Conservation (phyloP, 441 rosid genomes). For the Macaranga tanarius region DNA sequence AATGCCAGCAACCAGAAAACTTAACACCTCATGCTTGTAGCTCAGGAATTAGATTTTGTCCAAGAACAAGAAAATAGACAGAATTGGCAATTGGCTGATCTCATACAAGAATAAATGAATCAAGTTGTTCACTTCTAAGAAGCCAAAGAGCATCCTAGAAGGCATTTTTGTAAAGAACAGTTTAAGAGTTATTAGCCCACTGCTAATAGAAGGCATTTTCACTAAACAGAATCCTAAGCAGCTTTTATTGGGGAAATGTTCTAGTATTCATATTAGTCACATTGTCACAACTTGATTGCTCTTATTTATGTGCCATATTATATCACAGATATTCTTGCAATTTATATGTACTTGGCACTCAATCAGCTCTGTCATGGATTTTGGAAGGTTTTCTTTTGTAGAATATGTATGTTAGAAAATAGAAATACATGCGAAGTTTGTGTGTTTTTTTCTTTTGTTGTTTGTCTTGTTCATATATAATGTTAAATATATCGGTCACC, state of each 20-base stretch:
- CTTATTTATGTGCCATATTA: too few relatives aligned
- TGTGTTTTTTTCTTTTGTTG: too few relatives aligned
- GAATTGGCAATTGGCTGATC: neutral
- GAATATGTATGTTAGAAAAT: too few relatives aligned
- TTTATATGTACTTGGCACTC: too few relatives aligned
- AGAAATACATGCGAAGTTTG: too few relatives aligned
- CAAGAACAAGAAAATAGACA: neutral
- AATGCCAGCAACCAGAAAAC: conserved; percentile 1
- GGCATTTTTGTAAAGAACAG: neutral
- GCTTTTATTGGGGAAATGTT: neutral
- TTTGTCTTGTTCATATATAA: too few relatives aligned
- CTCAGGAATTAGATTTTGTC: neutral
- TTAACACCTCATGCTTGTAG: neutral
- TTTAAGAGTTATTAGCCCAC: too few relatives aligned
- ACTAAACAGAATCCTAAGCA: neutral
- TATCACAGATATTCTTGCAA: too few relatives aligned
- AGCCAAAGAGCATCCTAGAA: neutral
- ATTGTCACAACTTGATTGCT: neutral
- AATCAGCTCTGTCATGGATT: too few relatives aligned
- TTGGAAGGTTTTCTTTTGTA: too few relatives aligned
- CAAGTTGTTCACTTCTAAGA: neutral
- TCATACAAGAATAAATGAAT: neutral
- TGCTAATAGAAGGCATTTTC: neutral
- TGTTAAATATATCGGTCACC: too few relatives aligned
- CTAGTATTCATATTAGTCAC: neutral